A percentile compares a stretch with the other conserved stretches of the same genome.
phyloP scores from a whole-genome alignment of 2,329 filamentous ascomycete genomes.

The Talaromyces atroroseus region DNA sequence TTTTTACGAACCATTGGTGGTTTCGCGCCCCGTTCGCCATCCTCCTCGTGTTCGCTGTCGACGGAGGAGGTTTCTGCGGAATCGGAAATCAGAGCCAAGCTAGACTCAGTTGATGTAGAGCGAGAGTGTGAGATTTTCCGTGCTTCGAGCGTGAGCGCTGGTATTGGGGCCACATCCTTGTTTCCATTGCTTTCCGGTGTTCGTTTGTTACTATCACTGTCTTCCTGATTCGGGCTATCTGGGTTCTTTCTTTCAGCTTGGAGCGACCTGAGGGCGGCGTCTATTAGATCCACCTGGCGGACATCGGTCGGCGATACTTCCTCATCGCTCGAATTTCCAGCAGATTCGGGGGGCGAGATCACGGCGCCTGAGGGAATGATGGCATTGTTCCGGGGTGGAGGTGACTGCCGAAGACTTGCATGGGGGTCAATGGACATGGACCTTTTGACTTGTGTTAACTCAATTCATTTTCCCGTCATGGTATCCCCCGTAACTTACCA shows the following conservation, averaged over 20 bases:
- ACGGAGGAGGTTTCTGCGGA: constrained; percentile 33
- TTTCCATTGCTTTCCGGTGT: not conserved
- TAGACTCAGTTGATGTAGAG: constrained; percentile 48
- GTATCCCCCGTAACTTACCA: not conserved
- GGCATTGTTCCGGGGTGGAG: constrained; percentile 70
- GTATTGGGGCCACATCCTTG: not conserved
- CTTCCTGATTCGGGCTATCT: constrained; percentile 42
- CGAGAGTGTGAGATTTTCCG: constrained; percentile 12
- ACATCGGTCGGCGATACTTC: constrained; percentile 47
- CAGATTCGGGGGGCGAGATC: constrained; percentile 86
- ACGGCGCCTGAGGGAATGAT: constrained; percentile 77
- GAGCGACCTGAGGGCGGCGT: constrained; percentile 69
- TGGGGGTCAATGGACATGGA: constrained; percentile 35
- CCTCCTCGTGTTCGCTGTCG: constrained; percentile 46
- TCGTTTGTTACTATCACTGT: constrained; percentile 6
- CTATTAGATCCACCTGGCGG: constrained; percentile 46
- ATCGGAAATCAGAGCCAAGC: constrained; percentile 41
- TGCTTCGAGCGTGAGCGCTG: constrained; percentile 8
- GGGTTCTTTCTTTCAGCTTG: not conserved
- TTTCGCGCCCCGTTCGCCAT: constrained; percentile 56
- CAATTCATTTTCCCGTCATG: not conserved
- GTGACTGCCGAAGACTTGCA: constrained; percentile 71
- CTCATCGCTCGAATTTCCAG: constrained; percentile 75
- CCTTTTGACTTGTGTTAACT: not conserved
- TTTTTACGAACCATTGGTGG: constrained; percentile 97